Evolutionary conservation across 306 rosid species (phyloP), one percentile per base, ranked within the genome.

Genomic region (Dalbergia oliveri): DNA sequence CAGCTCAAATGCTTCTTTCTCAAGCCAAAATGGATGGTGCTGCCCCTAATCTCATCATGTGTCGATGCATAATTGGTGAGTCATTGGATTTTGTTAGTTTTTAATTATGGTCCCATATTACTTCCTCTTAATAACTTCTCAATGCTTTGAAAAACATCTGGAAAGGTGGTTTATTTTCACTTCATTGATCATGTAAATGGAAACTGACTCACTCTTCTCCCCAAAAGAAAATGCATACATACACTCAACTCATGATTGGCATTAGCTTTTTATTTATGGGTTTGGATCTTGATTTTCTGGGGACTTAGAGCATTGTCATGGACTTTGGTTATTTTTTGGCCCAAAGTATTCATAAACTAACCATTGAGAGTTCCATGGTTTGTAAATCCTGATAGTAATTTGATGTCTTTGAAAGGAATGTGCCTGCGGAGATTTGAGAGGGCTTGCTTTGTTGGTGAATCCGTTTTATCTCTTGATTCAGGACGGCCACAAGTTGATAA

Each of bases 381-480:
- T 73, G 4, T 78, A 68, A 83, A 35, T 70, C 82, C 78, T 86
- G 61, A 84, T 84, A 67, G 75, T 50, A 49, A 61, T 78, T 76
- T 81, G 56, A 77, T 90, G 72, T 84, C 70, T 87, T 77, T 80
- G 76, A 78, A 87, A 95, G 99, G 98, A 74, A 87, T 93, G 97
- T 95, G 99, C 91, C 87, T 84, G 78, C 91, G 91, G 84, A 83
- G 97, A 87, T 88, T 85, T 87, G 88, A 89, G 91, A 85, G 76
- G 76, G 94, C 93, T 66, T 86, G 89, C 81, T 51, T 72, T 69
- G 82, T 87, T 86, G 98, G 97, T 79, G 97, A 92, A 81, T 80
- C 94, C 43, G 79, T 87, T 80, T 59, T 89, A 37, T 89, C 92
- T 31, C 75, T 84, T 66, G 88, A 80, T 78, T 80, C 88, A 8